A percentile compares a stretch with the other conserved stretches of the same genome.
phyloP scores from a whole-genome alignment of 1,139 yeast species.

The Zygoascus hellenicus region DNA sequence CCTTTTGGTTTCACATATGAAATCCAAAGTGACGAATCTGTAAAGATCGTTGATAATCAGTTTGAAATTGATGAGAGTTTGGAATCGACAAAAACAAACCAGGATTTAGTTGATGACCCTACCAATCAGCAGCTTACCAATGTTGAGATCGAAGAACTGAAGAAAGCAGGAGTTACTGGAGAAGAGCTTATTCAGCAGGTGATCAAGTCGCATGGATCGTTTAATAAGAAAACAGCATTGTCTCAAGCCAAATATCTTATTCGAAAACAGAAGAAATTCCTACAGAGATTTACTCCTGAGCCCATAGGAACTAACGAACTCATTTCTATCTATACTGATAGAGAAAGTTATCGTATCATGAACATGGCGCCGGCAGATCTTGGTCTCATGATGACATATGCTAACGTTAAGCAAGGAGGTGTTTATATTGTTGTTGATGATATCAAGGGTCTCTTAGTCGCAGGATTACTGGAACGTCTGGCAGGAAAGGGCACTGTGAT shows the following conservation, averaged over 20 bases:
- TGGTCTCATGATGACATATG: slow-evolving; percentile 69
- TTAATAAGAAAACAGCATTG: slow-evolving; percentile 80
- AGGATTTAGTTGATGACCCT: slow-evolving; percentile 68
- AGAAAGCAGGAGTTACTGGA: slow-evolving; percentile 55
- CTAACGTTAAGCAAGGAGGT: slow-evolving; percentile 85
- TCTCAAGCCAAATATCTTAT: slow-evolving; percentile 89
- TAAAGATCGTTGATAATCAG: slow-evolving; percentile 24
- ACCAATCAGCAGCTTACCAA: slow-evolving; percentile 66
- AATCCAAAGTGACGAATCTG: slow-evolving; percentile 37
- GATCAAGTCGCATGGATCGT: slow-evolving; percentile 77
- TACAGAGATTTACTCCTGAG: slow-evolving; percentile 78
- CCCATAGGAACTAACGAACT: slow-evolving; percentile 72
- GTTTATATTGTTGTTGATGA: slow-evolving; percentile 84
- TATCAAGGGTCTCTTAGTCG: slow-evolving; percentile 78
- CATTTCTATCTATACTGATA: slow-evolving; percentile 65
- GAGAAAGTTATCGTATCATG: slow-evolving; percentile 65
- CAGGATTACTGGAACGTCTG: slow-evolving; percentile 87
- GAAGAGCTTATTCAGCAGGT: slow-evolving; percentile 76
- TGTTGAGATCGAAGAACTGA: slow-evolving; percentile 76
- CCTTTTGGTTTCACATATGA: slow-evolving; percentile 90
- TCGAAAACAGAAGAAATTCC: slow-evolving; percentile 86
- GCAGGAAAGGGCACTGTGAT: slow-evolving; percentile 73
- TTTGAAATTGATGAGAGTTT: slow-evolving; percentile 27
- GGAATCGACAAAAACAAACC: slow-evolving; percentile 48
- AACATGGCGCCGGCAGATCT: slow-evolving; percentile 81